Conservation (phyloP, 1,284 basidiomycete species). For the Austroboletus novae-zelandiae region DNA sequence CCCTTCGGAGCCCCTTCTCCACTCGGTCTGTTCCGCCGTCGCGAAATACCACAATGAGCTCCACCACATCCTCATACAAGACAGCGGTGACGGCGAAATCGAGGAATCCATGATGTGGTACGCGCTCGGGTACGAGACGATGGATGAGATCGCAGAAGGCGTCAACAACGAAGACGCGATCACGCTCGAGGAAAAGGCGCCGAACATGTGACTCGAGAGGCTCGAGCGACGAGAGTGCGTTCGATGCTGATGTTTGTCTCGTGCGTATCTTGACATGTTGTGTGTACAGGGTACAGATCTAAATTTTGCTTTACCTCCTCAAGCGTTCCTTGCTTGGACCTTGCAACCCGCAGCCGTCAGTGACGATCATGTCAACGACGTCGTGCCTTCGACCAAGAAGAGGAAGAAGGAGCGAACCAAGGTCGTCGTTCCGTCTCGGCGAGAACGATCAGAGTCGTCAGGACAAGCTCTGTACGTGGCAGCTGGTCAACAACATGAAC, state of each 20-base stretch:
- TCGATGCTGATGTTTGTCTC: neutral
- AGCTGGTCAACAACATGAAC: too few species aligned
- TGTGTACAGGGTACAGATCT: too few species aligned
- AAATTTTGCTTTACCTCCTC: too few species aligned
- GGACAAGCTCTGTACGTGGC: constrained; percentile 76
- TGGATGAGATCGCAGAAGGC: constrained; percentile 26
- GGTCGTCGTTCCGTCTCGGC: constrained; percentile 32
- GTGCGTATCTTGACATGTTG: constrained; percentile 6
- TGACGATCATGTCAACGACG: constrained; percentile 4
- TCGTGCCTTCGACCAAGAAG: constrained; percentile 24
- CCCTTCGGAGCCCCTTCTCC: too few species aligned
- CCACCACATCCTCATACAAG: constrained; percentile 53
- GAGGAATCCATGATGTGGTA: constrained; percentile 78
- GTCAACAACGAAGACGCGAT: constrained; percentile 27
- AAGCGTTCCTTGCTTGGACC: too few species aligned
- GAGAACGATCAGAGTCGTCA: constrained; percentile 65
- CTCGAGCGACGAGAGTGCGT: constrained; percentile 74
- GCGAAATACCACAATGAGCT: constrained; percentile 66
- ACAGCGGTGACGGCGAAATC: constrained; percentile 55
- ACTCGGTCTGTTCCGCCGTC: constrained; percentile 51
- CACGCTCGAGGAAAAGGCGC: constrained; percentile 50
- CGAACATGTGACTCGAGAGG: constrained; percentile 52
- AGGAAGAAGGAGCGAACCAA: constrained; percentile 37
- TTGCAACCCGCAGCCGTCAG: too few species aligned
- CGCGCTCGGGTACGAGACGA: constrained; percentile 53